Conservation (phyloP, 2,329 filamentous ascomycete genomes). For the Alternaria arbusti region DNA sequence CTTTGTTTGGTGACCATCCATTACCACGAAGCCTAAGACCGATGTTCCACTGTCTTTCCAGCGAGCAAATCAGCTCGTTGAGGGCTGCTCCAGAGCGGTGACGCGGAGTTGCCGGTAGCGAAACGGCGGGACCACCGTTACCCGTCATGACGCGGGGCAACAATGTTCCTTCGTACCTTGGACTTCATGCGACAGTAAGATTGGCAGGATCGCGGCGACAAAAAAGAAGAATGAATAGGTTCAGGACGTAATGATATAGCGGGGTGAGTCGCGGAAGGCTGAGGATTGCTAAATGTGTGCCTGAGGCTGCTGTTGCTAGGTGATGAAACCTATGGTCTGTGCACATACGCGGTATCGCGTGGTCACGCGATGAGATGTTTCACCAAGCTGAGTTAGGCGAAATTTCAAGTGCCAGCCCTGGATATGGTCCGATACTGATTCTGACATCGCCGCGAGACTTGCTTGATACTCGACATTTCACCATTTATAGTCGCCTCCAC, state of each 20-base stretch:
- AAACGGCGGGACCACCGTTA: constrained; percentile 3
- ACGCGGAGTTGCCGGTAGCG: constrained; percentile 20
- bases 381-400: not conserved
- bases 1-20: constrained; percentile 31
- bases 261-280: constrained; percentile 13
- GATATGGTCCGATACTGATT: not conserved
- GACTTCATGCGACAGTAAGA: not conserved
- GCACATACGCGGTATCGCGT: constrained; percentile 24
- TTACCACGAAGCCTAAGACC: constrained; percentile 20
- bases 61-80: constrained; percentile 17
- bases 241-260: not conserved
- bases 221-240: not conserved
- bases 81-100: constrained; percentile 23
- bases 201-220: not conserved
- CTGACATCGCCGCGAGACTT: not conserved
- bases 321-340: constrained; percentile 14
- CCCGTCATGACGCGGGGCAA: constrained; percentile 10
- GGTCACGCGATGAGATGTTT: constrained; percentile 25
- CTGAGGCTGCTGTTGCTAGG: constrained; percentile 28
- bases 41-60: constrained; percentile 32
- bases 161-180: not conserved
- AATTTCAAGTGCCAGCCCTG: not conserved
- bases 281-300: constrained; percentile 20
- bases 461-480: not conserved
- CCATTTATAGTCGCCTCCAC: not conserved